Percentiles rank a stretch among this genome's conserved stretches.
Evolutionary conservation across 2,329 filamentous ascomycete species (phyloP).

Genomic region (Xylariaceae sp.): DNA sequence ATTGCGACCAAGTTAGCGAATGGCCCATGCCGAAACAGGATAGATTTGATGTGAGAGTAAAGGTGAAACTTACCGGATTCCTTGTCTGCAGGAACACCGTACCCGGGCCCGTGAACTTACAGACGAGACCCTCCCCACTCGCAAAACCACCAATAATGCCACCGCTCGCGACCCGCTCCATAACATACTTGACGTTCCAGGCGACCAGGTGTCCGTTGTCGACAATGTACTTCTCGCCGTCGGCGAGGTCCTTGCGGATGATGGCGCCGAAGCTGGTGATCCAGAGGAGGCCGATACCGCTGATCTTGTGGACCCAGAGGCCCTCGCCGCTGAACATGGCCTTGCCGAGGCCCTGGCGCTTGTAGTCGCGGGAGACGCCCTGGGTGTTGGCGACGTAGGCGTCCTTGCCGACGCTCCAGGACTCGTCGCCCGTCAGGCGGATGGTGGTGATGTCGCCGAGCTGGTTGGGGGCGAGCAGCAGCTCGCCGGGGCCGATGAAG

Average conservation of each 20-base stretch:
- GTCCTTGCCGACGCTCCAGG: conserved; percentile 86
- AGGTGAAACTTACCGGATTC: conserved; percentile 61
- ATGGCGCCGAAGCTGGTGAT: conserved; percentile 93
- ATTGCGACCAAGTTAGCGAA: background rate
- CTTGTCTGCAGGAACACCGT: conserved; percentile 92
- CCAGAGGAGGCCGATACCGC: conserved; percentile 81
- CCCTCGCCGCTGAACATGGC: conserved; percentile 95
- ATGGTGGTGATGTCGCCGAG: conserved; percentile 87
- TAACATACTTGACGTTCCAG: conserved; percentile 93
- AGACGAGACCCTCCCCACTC: conserved; percentile 86
- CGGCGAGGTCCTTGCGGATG: conserved; percentile 78
- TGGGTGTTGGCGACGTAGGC: conserved; percentile 84
- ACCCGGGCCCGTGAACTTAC: conserved; percentile 90
- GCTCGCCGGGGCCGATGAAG: conserved; percentile 87
- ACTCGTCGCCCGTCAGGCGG: conserved; percentile 69
- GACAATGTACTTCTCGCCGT: conserved; percentile 85
- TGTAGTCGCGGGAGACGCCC: conserved; percentile 85
- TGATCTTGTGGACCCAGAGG: conserved; percentile 85
- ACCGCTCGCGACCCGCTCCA: conserved; percentile 87
- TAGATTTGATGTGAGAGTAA: background rate
- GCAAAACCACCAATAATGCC: conserved; percentile 88
- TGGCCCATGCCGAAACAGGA: background rate
- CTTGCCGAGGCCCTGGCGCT: conserved; percentile 83
- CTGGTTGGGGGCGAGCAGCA: conserved; percentile 78
- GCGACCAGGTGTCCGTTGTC: conserved; percentile 93